Base-by-base conservation (phyloP, 345 rosid species). In the Arabis hirsuta region DNA sequence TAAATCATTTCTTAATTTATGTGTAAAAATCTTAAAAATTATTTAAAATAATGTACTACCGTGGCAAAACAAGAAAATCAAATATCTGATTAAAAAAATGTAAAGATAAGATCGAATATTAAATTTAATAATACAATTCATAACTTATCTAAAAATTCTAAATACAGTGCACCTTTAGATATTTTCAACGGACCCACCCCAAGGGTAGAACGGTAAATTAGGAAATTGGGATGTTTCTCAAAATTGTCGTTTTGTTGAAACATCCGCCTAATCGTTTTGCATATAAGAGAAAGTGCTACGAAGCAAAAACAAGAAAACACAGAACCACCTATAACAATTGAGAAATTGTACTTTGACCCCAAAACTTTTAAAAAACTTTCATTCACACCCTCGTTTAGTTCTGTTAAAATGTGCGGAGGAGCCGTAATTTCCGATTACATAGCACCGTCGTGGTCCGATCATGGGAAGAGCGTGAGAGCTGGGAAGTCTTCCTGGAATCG, bases 361-460 rank as follows among this genome's bases (percentile, higher is more conserved):
- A 13, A 62, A 54, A 9, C 47, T 50, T 65, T 38, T 5, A 6
- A 65, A 47, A 3, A 4, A 0, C 9, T 62, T 72, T 11, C 4
- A 6, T 54, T 45, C 48, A 55, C 42, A 73, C 52, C 12, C 20
- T 56, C 2, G 26, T 62, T 44, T 14, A n/a, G 6, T 20, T 4
- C 5, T 24, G 13, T 20, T 45, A 81, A 73, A 43, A 91, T 92
- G 98, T 92, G 98, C 61, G 92, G 95, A 32, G 98, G 96, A 47
- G 86, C 87, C 31, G 56, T 88, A 8, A 83, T 92, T 20, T 43
- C 85, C 60, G 90, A 81, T 55, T 69, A 55, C 70, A 59, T 69
- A 24, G 58, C 65, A 6, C 78, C 76, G 61, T 61, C 64, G 51
- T 88, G 90, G 88, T 71, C 84, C 1, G 80, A 80, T 47, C 79